Evolutionary conservation across 257 asterid species (phyloP).

Genomic region (Penstemon newberryi): DNA sequence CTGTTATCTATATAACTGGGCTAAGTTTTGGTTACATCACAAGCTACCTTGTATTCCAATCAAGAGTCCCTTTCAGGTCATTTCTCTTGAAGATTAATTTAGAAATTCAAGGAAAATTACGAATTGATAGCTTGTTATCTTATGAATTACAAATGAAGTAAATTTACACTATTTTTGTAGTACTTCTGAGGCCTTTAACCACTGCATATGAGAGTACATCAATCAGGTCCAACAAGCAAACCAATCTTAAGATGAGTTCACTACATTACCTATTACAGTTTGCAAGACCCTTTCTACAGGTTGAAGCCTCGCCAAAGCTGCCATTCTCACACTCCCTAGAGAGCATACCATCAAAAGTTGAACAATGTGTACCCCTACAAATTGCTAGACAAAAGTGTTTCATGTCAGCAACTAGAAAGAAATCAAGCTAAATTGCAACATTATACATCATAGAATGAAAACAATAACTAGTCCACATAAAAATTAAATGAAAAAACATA

Average conservation of each 20-base stretch:
- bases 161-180: neutral
- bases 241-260: conserved; percentile 24
- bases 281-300: conserved; percentile 51
- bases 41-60: no score
- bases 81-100: no score
- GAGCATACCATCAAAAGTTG: conserved; percentile 68
- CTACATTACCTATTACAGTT: conserved; percentile 52
- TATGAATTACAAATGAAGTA: neutral
- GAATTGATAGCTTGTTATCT: neutral
- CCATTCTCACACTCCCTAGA: conserved; percentile 71
- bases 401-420: conserved; percentile 9
- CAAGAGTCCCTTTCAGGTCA: no score
- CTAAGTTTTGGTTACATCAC: no score
- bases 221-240: conserved; percentile 10
- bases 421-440: neutral
- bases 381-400: conserved; percentile 27
- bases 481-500: neutral
- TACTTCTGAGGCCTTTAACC: conserved; percentile 2
- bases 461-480: conserved; percentile 8
- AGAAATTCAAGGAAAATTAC: no score
- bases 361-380: conserved; percentile 32
- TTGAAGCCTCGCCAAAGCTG: conserved; percentile 70
- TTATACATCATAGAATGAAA: conserved; percentile 7
- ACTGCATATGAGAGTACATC: conserved; percentile 10
- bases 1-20: no score